Percentiles rank a stretch among this genome's conserved stretches.
Evolutionary conservation across 139 green algal species (phyloP).

Genomic region (Spirogloea muscicola): DNA sequence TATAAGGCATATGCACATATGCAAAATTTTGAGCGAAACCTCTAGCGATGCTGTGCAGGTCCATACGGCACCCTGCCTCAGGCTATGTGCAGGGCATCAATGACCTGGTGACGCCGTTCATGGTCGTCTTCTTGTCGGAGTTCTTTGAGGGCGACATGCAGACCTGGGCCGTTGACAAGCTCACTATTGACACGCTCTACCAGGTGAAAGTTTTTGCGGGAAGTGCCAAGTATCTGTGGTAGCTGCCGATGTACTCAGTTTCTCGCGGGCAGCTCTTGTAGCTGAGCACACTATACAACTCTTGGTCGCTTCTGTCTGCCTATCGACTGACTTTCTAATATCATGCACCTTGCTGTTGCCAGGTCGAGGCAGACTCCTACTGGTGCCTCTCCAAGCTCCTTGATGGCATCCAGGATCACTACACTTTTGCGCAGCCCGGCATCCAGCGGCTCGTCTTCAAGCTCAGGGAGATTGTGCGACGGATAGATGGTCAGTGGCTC

Average conservation of each 20-base stretch:
- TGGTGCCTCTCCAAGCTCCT: constrained; percentile 92
- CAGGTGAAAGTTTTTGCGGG: no score
- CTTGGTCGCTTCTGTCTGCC: no score
- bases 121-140: constrained; percentile 84
- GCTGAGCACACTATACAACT: no score
- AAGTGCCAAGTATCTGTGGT: no score
- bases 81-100: constrained; percentile 90
- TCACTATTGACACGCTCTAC: constrained; percentile 29
- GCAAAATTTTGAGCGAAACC: no score
- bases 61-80: constrained; percentile 44
- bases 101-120: constrained; percentile 93
- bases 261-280: no score
- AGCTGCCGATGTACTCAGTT: no score
- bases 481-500: constrained; percentile 42
- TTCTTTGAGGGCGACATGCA: constrained; percentile 55
- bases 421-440: constrained; percentile 93
- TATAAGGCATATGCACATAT: no score
- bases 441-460: constrained; percentile 90
- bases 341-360: no score
- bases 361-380: constrained; percentile 87
- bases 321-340: no score
- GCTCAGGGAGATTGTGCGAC: constrained; percentile 69
- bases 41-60: no score
- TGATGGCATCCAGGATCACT: constrained; percentile 93
- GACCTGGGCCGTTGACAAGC: constrained; percentile 29